Evolutionary conservation across 495 filamentous ascomycete genomes (phyloP).

Genomic region (Trichoderma asperelloides): DNA sequence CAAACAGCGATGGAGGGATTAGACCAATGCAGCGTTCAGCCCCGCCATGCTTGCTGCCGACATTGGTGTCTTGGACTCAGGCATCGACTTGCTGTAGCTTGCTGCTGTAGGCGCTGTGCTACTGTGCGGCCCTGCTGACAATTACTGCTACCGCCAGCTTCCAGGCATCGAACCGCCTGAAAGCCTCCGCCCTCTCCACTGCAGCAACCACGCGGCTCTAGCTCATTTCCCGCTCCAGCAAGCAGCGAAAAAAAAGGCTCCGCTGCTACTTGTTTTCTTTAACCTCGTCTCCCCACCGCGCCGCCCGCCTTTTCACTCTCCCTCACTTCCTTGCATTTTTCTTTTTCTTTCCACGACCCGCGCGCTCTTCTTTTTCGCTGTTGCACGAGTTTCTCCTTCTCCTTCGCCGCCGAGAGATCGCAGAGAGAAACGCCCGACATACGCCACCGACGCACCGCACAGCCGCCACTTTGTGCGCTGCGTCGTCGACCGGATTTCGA

Average conservation of each 20-base stretch:
- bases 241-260: background rate
- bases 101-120: background rate
- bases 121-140: background rate
- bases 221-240: background rate
- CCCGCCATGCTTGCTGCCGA: background rate
- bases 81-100: background rate
- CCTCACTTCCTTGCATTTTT: slow-evolving; percentile 8
- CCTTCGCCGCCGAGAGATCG: background rate
- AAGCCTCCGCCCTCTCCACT: background rate
- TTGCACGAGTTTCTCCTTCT: background rate
- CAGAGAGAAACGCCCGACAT: background rate
- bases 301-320: slow-evolving; percentile 10
- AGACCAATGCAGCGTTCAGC: background rate
- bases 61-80: background rate
- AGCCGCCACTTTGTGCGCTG: slow-evolving; percentile 8
- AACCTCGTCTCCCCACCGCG: slow-evolving; percentile 7
- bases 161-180: background rate
- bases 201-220: background rate
- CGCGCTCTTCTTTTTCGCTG: background rate
- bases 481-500: slow-evolving; percentile 14
- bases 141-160: background rate
- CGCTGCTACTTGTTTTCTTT: background rate
- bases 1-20: background rate
- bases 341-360: background rate
- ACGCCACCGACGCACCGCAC: slow-evolving; percentile 2